Base-by-base conservation (phyloP, 2,329 filamentous ascomycete species). In the Ceratocystis albifundus region DNA sequence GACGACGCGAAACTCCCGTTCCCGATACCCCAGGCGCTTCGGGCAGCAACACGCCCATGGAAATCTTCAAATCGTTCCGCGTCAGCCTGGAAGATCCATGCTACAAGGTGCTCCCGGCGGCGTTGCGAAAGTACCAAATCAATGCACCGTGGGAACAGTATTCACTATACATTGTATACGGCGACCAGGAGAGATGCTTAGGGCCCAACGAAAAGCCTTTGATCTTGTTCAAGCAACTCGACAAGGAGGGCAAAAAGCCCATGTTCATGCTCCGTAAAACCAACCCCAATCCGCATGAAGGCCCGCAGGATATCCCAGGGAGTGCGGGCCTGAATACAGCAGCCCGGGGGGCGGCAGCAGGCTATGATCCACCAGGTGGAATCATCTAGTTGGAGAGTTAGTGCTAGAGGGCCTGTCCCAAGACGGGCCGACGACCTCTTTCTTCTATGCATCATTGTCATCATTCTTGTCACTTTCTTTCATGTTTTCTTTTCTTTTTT, bases 1-100 rank as follows among this genome's bases (percentile, higher is more conserved):
- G 83, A 66, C 78, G 84, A 61, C 80, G 82, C 70, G 83, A 84
- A 73, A 86, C 84, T 1, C 84, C 84, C 0, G 82, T 10, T n/a
- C 82, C 83, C 1, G 84, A 87, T 69, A 85, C 84, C 0, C 82
- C 84, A 0, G 64, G 50, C 17, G 55, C 55, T n/a, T 65, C 63
- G 6, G 63, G 66, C 2, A 80, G 78, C 72, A 82, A 81, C 68
- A 78, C 81, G 12, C 84, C 84, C 0, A 92, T 96, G 68, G 94
- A 99, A 76, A 96, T 99, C 68, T 97, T 97, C 85, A 99, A 99
- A 75, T 96, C 90, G 0, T 99, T 99, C 82, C 87, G 93, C 48
- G 94, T 99, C 69, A 94, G 89, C 74, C 95, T 97, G 83, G 94
- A 99, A 71, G 94, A 99, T 73, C 94, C 94, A 2, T 99, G 94